phyloP scores from a whole-genome alignment of 2,329 filamentous ascomycete genomes.

The Curvularia spicifera region DNA sequence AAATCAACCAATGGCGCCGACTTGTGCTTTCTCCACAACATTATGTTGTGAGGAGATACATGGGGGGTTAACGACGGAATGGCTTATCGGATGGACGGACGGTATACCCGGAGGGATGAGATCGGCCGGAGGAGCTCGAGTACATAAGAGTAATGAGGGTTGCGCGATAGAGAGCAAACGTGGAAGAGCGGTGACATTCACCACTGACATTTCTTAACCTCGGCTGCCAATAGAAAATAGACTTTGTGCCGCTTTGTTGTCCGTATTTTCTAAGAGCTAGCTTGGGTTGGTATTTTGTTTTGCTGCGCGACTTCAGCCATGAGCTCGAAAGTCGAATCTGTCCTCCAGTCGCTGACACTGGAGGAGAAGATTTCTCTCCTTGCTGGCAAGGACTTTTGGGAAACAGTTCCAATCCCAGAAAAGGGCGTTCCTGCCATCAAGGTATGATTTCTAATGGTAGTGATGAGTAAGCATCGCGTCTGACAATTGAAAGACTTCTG shows the following conservation, averaged over 20 bases:
- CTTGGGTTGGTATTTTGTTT: background rate
- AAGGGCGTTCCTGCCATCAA: slow-evolving; percentile 66
- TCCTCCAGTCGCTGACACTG: slow-evolving; percentile 42
- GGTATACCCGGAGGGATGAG: slow-evolving; percentile 17
- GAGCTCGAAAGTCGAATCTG: slow-evolving; percentile 35
- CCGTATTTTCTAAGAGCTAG: background rate
- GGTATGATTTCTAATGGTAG: slow-evolving; percentile 18
- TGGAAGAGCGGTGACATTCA: slow-evolving; percentile 9
- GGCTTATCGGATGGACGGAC: slow-evolving; percentile 24
- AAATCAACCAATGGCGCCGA: slow-evolving; percentile 19
- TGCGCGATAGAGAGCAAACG: background rate
- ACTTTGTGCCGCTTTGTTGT: background rate
- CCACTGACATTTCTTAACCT: slow-evolving; percentile 1
- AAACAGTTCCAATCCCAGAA: slow-evolving; percentile 65
- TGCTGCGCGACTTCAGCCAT: slow-evolving; percentile 16
- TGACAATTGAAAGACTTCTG: slow-evolving; percentile 58
- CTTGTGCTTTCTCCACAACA: slow-evolving; percentile 21
- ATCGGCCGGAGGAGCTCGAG: background rate
- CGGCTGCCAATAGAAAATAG: background rate
- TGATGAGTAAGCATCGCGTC: background rate
- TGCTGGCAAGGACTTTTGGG: slow-evolving; percentile 67
- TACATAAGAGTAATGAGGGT: slow-evolving; percentile 12
- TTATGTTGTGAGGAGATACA: slow-evolving; percentile 12
- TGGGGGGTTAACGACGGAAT: slow-evolving; percentile 5
- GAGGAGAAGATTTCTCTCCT: slow-evolving; percentile 47